phyloP scores from a whole-genome alignment of 208 protist genomes.

The Crithidia mellificae region DNA sequence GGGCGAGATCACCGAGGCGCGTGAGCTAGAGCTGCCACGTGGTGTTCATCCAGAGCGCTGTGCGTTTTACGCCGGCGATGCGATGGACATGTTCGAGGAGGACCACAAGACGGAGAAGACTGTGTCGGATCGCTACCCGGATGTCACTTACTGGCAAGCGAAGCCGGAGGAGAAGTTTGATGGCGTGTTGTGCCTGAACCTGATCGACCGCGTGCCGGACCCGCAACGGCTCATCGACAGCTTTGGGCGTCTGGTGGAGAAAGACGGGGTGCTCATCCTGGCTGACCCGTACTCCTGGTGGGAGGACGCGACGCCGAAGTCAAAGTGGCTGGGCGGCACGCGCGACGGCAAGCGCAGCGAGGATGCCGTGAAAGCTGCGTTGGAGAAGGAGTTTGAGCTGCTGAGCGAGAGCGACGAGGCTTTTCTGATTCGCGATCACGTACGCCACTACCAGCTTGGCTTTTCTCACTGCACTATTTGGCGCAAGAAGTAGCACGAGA shows the following conservation, averaged over 20 bases:
- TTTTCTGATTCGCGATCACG: constrained; percentile 89
- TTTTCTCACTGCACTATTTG: constrained; percentile 86
- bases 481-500: constrained; percentile 47
- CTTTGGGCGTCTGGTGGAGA: constrained; percentile 43
- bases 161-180: constrained; percentile 68
- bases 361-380: constrained; percentile 61
- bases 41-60: constrained; percentile 46
- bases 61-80: constrained; percentile 63
- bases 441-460: constrained; percentile 86
- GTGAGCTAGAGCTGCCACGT: constrained; percentile 29
- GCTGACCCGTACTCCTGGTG: constrained; percentile 88
- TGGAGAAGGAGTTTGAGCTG: constrained; percentile 72
- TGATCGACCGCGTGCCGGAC: constrained; percentile 82
- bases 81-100: constrained; percentile 60
- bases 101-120: constrained; percentile 21
- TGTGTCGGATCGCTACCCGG: constrained; percentile 34
- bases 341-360: constrained; percentile 36
- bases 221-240: constrained; percentile 61
- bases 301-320: constrained; percentile 58
- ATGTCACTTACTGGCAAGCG: constrained; percentile 59
- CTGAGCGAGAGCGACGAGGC: constrained; percentile 74
- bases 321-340: constrained; percentile 77
- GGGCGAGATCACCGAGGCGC: constrained; percentile 55
- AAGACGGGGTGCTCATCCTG: constrained; percentile 76
- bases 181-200: constrained; percentile 74